Conservation (phyloP, 1,139 yeast genomes). For the Protomyces inouyei region DNA sequence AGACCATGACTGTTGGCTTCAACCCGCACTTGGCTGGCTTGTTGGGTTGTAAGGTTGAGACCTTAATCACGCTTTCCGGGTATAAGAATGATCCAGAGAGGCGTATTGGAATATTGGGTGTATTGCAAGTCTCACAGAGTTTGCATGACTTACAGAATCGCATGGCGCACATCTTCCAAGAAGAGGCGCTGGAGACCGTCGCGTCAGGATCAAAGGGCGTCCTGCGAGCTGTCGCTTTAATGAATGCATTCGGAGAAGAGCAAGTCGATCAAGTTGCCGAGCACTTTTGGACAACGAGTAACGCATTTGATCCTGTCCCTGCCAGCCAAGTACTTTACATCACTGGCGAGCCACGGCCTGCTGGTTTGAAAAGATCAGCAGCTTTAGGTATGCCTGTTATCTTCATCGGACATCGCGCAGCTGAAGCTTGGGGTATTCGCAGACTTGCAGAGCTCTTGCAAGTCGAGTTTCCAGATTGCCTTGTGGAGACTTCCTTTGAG, state of each 20-base stretch:
- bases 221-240: neutral
- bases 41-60: neutral
- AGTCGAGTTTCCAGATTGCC: neutral
- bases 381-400: neutral
- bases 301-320: neutral
- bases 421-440: neutral
- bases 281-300: neutral
- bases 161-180: neutral
- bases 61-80: neutral
- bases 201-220: neutral
- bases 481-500: slow-evolving; percentile 14
- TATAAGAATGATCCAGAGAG: neutral
- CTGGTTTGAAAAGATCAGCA: neutral
- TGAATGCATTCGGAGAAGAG: neutral
- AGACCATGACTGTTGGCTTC: neutral
- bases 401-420: neutral
- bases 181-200: neutral
- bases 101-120: neutral
- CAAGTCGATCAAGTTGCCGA: neutral
- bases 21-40: neutral
- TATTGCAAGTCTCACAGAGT: neutral
- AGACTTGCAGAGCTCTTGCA: neutral
- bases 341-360: neutral
- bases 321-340: neutral
- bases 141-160: too few species aligned